These are phyloP conservation scores for Flaveria floridana DNA, from an alignment of 140 eudicot genomes.

Conservation along the genomic window DNA sequence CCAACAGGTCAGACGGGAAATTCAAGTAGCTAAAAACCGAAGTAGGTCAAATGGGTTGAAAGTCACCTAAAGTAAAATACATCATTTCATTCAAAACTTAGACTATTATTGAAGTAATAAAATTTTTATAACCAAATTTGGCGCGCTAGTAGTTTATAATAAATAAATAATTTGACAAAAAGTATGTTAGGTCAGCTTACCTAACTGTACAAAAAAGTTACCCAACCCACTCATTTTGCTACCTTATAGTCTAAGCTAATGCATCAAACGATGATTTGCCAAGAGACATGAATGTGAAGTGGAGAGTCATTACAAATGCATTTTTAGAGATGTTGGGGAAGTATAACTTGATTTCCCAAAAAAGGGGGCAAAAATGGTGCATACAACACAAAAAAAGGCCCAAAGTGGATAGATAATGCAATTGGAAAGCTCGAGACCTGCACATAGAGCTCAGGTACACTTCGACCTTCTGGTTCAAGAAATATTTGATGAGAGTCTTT, in stretches of 20 bases:
- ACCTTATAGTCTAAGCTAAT: conserved; percentile 9
- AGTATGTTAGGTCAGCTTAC: neutral
- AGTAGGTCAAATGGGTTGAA: neutral
- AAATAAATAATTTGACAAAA: neutral
- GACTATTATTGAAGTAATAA: neutral
- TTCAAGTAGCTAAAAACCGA: neutral
- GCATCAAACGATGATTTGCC: neutral
- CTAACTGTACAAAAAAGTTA: neutral
- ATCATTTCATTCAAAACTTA: neutral
- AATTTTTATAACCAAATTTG: neutral
- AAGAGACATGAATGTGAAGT: neutral
- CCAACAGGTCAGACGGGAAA: neutral
- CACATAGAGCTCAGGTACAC: conserved; percentile 88
- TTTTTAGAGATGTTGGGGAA: neutral
- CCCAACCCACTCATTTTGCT: neutral
- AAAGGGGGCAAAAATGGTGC: neutral
- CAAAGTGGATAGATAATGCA: conserved; percentile 15
- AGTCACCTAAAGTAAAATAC: neutral
- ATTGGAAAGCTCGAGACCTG: conserved; percentile 55
- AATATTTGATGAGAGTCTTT: conserved; percentile 97
- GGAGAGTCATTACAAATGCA: neutral
- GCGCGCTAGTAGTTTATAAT: neutral
- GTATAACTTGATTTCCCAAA: neutral
- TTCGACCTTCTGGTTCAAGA: conserved; percentile 94
- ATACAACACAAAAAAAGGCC: neutral